Evolutionary conservation across 1,284 basidiomycete species (phyloP).

Genomic region (Phylloporus gajari): DNA sequence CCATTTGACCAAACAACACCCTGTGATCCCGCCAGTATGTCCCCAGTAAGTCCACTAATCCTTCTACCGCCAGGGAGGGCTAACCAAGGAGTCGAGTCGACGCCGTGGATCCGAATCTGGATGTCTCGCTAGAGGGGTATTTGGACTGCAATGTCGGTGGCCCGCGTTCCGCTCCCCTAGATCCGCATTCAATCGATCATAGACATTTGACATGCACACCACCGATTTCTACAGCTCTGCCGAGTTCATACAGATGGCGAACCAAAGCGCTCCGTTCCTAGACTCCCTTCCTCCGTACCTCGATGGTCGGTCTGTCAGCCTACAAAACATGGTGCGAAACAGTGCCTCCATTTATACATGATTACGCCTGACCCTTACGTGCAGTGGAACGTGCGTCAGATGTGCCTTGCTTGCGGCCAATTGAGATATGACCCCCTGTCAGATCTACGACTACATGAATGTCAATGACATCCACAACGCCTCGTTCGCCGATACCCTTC

Average conservation of each 20-base stretch:
- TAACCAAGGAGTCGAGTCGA: conserved; percentile 61
- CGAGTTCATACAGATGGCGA: conserved; percentile 63
- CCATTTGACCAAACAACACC: conserved; percentile 2
- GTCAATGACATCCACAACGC: conserved; percentile 77
- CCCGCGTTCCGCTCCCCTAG: background rate
- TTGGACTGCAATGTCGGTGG: conserved; percentile 65
- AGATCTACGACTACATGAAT: conserved; percentile 83
- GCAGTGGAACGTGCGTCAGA: conserved; percentile 69
- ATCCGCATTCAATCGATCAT: conserved; percentile 9
- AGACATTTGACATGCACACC: conserved; percentile 66
- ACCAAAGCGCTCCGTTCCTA: conserved; percentile 66
- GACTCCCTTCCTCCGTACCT: conserved; percentile 62
- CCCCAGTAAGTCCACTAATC: conserved; percentile 62
- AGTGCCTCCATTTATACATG: background rate
- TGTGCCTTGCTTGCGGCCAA: background rate
- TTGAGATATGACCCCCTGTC: background rate
- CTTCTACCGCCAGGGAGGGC: conserved; percentile 30
- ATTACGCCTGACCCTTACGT: conserved; percentile 17
- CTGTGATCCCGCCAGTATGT: conserved; percentile 55
- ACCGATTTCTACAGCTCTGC: conserved; percentile 62
- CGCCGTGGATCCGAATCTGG: conserved; percentile 69
- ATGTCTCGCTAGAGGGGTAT: conserved; percentile 72
- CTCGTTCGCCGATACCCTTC: conserved; percentile 63
- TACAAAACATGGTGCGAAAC: conserved; percentile 71
- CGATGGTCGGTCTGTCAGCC: conserved; percentile 63